Evolutionary conservation across 208 protist genomes (phyloP), one percentile per base, ranked within the genome.

Genomic region (Crithidia bombi): DNA sequence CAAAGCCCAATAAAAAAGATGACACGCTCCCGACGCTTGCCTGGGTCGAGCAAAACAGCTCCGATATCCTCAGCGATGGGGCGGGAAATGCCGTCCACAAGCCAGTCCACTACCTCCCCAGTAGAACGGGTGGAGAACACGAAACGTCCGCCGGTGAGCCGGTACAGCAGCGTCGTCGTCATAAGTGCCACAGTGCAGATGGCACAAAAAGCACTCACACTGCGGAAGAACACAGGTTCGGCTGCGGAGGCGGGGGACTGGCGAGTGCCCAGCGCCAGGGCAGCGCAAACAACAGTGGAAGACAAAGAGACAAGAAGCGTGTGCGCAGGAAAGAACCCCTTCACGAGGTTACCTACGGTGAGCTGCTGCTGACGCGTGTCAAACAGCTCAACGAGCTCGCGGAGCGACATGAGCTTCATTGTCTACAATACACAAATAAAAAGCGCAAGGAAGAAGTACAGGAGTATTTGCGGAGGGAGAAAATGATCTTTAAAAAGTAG

Each of bases 321-420:
- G 66, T 81, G 66, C 12, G 28, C 5, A 0, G 62, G 55, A 47
- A 79, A 83, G 70, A 82, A 87, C 17, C 82, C 74, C 5, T 3
- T 26, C 5, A 77, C 36, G 21, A 87, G 55, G 56, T 87, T 77
- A 0, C 38, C 47, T 0, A 67, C 5, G 1, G 82, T 84, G 21
- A 87, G 65, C 74, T 81, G 72, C 33, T 73, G 73, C 51, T 80
- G 43, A 25, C 59, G 73, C 7, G 55, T 70, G 57, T 77, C 49
- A 51, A 81, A 79, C 0, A 59, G 57, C 32, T 67, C 61, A 49
- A 73, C 49, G 17, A 50, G 51, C 52, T 72, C 62, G 0, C 75
- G 75, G 2, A 80, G 69, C 0, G 71, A 66, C 21, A 54, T 19
- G 5, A 26, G 0, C n/a, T 1, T 30, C 30, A 56, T 56, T 23